phyloP scores from a whole-genome alignment of 331 rosid genomes.

The Prunus yedoensis region DNA sequence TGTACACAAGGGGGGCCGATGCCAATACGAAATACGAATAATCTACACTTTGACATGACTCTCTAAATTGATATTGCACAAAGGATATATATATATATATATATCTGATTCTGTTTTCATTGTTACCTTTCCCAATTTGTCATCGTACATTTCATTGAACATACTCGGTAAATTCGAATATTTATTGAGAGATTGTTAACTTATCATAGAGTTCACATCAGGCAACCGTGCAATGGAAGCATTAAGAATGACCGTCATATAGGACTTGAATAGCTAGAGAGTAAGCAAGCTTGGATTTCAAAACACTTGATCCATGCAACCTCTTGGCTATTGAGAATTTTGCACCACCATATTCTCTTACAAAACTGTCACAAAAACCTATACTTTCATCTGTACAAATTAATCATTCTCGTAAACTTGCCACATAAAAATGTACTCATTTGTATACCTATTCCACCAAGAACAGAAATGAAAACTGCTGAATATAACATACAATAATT shows the following conservation, averaged over 20 bases:
- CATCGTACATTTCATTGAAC: neutral
- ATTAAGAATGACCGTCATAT: neutral
- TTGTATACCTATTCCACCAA: neutral
- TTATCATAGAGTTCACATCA: neutral
- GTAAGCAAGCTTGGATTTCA: neutral
- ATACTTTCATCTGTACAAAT: slow-evolving; percentile 26
- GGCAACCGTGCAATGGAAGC: neutral
- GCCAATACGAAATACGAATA: neutral
- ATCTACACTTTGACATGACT: too few relatives aligned
- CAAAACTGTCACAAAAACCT: slow-evolving; percentile 16
- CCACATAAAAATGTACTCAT: neutral
- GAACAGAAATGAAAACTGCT: neutral
- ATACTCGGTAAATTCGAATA: neutral
- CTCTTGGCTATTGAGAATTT: slow-evolving; percentile 2
- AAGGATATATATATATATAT: neutral
- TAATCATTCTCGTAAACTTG: slow-evolving; percentile 9
- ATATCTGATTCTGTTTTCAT: neutral
- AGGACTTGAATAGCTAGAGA: neutral
- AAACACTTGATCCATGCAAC: neutral
- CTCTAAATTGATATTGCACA: neutral
- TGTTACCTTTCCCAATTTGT: neutral
- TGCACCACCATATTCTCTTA: neutral
- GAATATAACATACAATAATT: neutral
- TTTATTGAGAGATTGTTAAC: neutral
- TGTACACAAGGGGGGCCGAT: neutral